Evolutionary conservation across 805 yeast species (phyloP).

Genomic region (Candida yuanshanica): DNA sequence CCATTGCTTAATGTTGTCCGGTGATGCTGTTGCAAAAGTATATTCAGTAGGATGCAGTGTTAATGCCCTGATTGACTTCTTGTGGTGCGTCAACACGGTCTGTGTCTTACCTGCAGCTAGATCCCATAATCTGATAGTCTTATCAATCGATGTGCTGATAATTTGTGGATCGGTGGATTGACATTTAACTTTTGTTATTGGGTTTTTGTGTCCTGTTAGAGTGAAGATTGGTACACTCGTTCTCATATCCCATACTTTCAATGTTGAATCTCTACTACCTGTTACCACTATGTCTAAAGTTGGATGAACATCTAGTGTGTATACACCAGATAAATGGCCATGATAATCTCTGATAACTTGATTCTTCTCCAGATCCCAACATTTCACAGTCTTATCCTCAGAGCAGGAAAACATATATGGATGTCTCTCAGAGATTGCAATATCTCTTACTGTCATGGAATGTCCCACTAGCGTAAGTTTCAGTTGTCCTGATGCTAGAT

Average conservation of each 20-base stretch:
- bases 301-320: slow-evolving; percentile 81
- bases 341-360: slow-evolving; percentile 80
- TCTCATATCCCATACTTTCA: slow-evolving; percentile 92
- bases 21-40: slow-evolving; percentile 75
- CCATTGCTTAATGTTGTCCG: slow-evolving; percentile 84
- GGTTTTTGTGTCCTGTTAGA: slow-evolving; percentile 73
- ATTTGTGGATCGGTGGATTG: slow-evolving; percentile 81
- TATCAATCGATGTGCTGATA: slow-evolving; percentile 76
- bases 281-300: slow-evolving; percentile 76
- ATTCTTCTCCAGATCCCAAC: slow-evolving; percentile 94
- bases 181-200: slow-evolving; percentile 64
- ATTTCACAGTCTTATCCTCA: slow-evolving; percentile 86
- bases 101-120: slow-evolving; percentile 68
- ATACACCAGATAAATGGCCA: slow-evolving; percentile 91
- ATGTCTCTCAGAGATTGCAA: slow-evolving; percentile 65
- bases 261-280: slow-evolving; percentile 84
- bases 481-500: slow-evolving; percentile 62
- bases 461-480: slow-evolving; percentile 85
- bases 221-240: slow-evolving; percentile 70
- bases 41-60: slow-evolving; percentile 61
- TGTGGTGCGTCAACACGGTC: slow-evolving; percentile 77
- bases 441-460: slow-evolving; percentile 77
- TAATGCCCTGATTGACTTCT: slow-evolving; percentile 73
- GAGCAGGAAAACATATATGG: slow-evolving; percentile 91
- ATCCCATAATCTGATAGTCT: slow-evolving; percentile 89